A percentile compares a stretch with the other conserved stretches of the same genome.
Conservation (phyloP, 768 basidiomycete genomes). For the Ephemerocybe angulata region DNA sequence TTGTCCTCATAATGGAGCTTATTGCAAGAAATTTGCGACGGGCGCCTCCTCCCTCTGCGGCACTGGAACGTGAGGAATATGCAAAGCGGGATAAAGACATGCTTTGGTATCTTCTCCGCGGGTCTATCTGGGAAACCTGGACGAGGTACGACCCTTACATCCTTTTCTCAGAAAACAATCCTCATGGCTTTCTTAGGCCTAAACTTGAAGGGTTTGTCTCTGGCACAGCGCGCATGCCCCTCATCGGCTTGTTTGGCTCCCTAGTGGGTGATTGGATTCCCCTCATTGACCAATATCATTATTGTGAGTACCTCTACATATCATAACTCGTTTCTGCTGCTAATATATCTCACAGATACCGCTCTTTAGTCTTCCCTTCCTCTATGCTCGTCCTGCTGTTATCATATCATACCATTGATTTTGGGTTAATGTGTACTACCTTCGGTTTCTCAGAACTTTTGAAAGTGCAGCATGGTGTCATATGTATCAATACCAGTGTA, state of each 20-base stretch:
- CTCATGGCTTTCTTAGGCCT: slow-evolving; percentile 46
- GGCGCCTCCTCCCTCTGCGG: slow-evolving; percentile 53
- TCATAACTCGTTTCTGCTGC: background rate
- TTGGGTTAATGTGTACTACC: background rate
- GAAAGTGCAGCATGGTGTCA: too few species aligned
- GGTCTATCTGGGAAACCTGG: slow-evolving; percentile 79
- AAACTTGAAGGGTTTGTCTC: slow-evolving; percentile 66
- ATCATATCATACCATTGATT: background rate
- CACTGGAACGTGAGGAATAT: slow-evolving; percentile 73
- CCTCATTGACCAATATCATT: slow-evolving; percentile 85
- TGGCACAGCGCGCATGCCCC: slow-evolving; percentile 50
- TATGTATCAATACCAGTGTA: too few species aligned
- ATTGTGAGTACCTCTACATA: slow-evolving; percentile 54
- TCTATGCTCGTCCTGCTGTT: background rate
- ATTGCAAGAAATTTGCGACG: slow-evolving; percentile 74
- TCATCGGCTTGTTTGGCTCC: slow-evolving; percentile 66
- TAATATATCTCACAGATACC: background rate
- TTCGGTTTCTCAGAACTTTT: too few species aligned
- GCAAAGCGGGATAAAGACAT: slow-evolving; percentile 79
- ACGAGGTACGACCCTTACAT: slow-evolving; percentile 49
- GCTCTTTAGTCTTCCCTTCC: background rate
- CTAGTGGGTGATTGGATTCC: slow-evolving; percentile 85
- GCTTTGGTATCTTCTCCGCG: slow-evolving; percentile 80
- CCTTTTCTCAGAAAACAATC: slow-evolving; percentile 4
- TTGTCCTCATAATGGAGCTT: slow-evolving; percentile 66